Evolutionary conservation across 1,284 basidiomycete genomes (phyloP), one percentile per base, ranked within the genome.

Genomic region (Apiotrichum brassicae): DNA sequence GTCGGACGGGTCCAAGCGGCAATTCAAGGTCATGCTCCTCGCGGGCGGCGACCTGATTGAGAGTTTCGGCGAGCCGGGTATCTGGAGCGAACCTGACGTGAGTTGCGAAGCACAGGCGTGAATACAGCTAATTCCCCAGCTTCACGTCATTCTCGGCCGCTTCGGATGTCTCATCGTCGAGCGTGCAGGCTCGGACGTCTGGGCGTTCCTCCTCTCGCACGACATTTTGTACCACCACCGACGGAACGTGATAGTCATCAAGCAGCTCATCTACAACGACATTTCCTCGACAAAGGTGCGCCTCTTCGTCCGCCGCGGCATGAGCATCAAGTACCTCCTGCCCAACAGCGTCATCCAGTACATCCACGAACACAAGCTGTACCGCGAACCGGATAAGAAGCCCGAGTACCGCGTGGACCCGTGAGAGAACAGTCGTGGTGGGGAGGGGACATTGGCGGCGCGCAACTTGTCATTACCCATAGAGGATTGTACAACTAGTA

Each of bases 251-350:
- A 84, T 91, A 67, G 83, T 97, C 59, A 87, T 95, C 64, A 85
- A 88, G 50, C 94, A 98, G 73, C 82, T 97, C 47, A 97, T 98
- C 61, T 92, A 97, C 73, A 98, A 98, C 71, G 94, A 99, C 70
- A 94, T 99, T 42, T 94, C 90, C 16, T 90, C 86, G 53, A 95
- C 92, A 24, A 97, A 97, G 77, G 90, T 91, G 52, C 70, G 77
- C 24, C 75, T 98, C 34, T 97, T 97, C 75, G 80, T 98, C 32
- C 78, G 90, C 55, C 81, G 94, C 57, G 92, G 93, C 3, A 85
- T 97, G 64, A 92, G 87, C 56, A 91, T 98, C 64, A 86, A 79
- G 72, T 98, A 97, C 72, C 81, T 98, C 28, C 77, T 97, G 41
- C 93, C 94, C 4, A 82, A 86, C 54, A 82, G 84, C 43, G 94